A percentile compares a stretch with the other conserved stretches of the same genome.
Conservation (phyloP, 129 eudicot species). For the Apium graveolens region DNA sequence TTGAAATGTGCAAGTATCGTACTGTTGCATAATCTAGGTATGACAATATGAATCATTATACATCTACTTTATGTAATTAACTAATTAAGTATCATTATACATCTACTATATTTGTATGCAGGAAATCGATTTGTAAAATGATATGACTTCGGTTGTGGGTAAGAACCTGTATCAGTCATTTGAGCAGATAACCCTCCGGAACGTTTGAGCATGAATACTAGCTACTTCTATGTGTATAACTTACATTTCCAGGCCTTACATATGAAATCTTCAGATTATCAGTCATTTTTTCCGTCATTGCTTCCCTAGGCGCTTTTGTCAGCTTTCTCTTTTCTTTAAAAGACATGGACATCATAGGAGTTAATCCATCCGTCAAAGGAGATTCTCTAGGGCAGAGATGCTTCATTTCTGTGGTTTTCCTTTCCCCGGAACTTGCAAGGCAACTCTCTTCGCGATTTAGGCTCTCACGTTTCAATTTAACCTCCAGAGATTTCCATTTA, state of each 20-base stretch:
- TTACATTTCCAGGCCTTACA: slow-evolving; percentile 31
- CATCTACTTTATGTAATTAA: no score
- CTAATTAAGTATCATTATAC: no score
- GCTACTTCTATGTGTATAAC: background rate
- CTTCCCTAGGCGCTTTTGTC: slow-evolving; percentile 25
- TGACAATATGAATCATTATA: no score
- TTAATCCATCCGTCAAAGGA: background rate
- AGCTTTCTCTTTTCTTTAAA: slow-evolving; percentile 37
- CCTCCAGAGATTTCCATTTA: slow-evolving; percentile 43
- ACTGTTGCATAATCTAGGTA: no score
- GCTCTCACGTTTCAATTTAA: slow-evolving; percentile 18
- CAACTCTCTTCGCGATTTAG: slow-evolving; percentile 11
- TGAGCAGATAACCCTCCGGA: background rate
- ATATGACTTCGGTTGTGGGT: no score
- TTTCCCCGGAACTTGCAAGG: background rate
- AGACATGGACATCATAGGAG: slow-evolving; percentile 21
- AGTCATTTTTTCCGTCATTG: slow-evolving; percentile 26
- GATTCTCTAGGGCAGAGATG: slow-evolving; percentile 6
- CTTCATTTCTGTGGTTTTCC: slow-evolving; percentile 18
- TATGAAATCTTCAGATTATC: slow-evolving; percentile 21
- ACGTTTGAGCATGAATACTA: background rate
- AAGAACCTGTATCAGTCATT: no score
- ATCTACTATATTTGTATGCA: no score
- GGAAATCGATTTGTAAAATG: no score
- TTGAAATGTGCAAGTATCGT: no score